Conservation (phyloP, 73 alveolate species). For the Stentor coeruleus region DNA sequence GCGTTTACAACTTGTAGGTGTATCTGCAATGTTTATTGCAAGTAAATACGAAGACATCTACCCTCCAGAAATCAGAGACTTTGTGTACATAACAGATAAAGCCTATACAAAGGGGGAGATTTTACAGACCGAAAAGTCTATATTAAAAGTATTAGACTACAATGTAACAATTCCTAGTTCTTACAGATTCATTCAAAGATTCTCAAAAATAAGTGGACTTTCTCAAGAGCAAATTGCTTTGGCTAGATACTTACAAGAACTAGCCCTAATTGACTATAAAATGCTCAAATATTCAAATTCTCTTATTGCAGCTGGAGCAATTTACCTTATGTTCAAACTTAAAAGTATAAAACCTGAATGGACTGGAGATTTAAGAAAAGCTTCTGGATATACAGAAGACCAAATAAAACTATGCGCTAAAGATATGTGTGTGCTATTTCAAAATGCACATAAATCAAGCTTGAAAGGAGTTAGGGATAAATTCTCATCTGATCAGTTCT, state of each 20-base stretch:
- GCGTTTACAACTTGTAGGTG: constrained; percentile 71
- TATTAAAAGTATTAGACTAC: constrained; percentile 22
- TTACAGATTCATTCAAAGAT: constrained; percentile 21
- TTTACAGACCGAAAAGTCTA: constrained; percentile 16
- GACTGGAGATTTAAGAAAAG: background rate
- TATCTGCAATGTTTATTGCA: constrained; percentile 62
- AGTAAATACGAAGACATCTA: constrained; percentile 40
- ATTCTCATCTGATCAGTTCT: background rate
- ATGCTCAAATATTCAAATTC: constrained; percentile 22
- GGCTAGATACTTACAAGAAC: constrained; percentile 36
- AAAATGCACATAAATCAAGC: background rate
- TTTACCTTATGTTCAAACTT: background rate
- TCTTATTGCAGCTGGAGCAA: constrained; percentile 24
- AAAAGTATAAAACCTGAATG: background rate
- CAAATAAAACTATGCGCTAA: background rate
- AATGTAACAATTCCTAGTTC: constrained; percentile 29
- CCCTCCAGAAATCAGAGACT: constrained; percentile 28
- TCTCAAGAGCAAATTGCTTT: constrained; percentile 19
- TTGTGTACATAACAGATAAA: constrained; percentile 26
- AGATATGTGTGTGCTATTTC: background rate
- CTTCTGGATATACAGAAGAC: background rate
- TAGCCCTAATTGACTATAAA: constrained; percentile 28
- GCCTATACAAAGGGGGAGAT: constrained; percentile 30
- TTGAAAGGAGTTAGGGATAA: background rate
- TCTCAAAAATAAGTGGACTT: constrained; percentile 15